These are phyloP conservation scores for Fragaria vesca DNA, from an alignment of 306 rosid species.

Conservation along the genomic window DNA sequence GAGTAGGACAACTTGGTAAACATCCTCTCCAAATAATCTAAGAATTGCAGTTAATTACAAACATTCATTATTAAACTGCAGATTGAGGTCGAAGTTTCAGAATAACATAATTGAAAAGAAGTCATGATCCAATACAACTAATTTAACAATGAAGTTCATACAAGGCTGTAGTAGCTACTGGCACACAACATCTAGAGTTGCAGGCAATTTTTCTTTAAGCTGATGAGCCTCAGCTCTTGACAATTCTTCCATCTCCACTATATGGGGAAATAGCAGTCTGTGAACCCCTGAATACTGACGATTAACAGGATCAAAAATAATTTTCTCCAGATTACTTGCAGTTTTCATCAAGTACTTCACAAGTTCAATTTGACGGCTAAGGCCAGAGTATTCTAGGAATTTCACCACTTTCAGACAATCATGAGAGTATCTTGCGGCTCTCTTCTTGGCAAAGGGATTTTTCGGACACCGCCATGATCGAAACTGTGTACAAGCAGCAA, in stretches of 20 bases:
- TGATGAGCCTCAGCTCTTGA: not conserved
- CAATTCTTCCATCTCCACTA: not conserved
- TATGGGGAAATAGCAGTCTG: not conserved
- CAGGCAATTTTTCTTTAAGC: not conserved
- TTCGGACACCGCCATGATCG: fast-evolving
- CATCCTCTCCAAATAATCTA: no score
- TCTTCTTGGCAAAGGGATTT: not conserved
- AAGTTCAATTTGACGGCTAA: not conserved
- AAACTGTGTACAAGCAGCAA: not conserved
- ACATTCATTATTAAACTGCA: no score
- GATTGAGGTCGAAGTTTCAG: no score
- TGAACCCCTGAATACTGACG: not conserved
- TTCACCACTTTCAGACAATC: not conserved
- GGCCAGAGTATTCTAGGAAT: not conserved
- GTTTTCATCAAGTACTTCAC: not conserved
- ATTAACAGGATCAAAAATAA: not conserved
- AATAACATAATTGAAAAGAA: no score
- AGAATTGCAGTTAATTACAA: no score
- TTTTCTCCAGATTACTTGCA: not conserved
- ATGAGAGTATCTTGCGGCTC: not conserved
- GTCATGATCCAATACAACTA: no score
- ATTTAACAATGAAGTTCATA: not conserved
- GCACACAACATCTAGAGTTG: not conserved
- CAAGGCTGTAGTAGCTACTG: not conserved
- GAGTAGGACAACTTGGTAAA: no score